Percentiles rank a stretch among this genome's conserved stretches.
Conservation (phyloP, 139 green algal genomes). For the Micractinium conductrix region DNA sequence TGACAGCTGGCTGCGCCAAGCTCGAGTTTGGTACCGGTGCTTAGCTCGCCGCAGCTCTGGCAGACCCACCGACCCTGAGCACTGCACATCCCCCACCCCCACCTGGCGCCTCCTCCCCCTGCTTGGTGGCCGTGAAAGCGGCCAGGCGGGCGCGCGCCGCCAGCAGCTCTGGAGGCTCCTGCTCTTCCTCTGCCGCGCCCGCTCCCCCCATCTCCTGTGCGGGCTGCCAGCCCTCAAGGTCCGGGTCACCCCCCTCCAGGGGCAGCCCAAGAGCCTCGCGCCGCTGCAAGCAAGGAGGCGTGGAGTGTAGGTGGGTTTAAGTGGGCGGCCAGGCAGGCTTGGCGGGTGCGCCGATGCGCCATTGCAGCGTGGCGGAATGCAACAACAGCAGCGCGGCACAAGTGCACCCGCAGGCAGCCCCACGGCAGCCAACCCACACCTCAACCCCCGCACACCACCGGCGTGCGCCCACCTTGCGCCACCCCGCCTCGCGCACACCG, state of each 20-base stretch:
- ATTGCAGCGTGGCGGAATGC: too few relatives aligned
- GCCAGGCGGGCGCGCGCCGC: constrained; percentile 51
- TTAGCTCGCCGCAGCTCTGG: too few relatives aligned
- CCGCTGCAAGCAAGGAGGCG: constrained; percentile 43
- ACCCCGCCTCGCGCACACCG: constrained; percentile 65
- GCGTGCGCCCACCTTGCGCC: constrained; percentile 56
- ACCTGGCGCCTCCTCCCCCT: neutral
- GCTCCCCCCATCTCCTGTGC: neutral
- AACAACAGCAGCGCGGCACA: too few relatives aligned
- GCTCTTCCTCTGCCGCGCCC: too few relatives aligned
- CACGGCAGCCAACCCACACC: too few relatives aligned
- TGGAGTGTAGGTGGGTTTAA: neutral
- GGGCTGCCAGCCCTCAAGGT: constrained; percentile 61
- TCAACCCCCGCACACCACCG: neutral
- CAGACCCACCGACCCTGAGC: too few relatives aligned
- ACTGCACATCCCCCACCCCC: neutral
- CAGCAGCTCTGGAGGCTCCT: constrained; percentile 59
- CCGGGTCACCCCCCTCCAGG: constrained; percentile 78
- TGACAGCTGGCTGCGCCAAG: too few relatives aligned
- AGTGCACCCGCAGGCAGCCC: too few relatives aligned
- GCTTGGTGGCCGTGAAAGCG: neutral
- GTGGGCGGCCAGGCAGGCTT: too few relatives aligned
- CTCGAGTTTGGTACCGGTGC: too few relatives aligned
- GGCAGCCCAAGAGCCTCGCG: constrained; percentile 71
- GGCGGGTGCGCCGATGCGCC: too few relatives aligned